Base-by-base conservation (phyloP, 2,329 filamentous ascomycete species). In the Juglanconis oblonga region DNA sequence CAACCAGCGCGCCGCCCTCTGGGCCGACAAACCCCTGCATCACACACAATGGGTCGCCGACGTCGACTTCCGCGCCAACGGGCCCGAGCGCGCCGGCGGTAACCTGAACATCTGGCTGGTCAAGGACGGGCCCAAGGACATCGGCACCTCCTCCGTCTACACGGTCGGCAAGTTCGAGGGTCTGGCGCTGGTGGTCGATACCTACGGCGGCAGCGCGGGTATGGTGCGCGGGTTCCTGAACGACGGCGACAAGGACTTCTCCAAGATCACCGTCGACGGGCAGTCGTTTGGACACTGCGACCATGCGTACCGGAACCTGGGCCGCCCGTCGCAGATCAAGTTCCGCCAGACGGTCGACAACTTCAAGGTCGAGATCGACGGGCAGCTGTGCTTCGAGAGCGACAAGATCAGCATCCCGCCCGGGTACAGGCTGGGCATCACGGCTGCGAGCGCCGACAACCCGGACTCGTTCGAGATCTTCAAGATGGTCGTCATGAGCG, bases 401-500 rank as follows among this genome's bases (percentile, higher is more conserved):
- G 79, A 87, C 73, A 90, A 91, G 79, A 82, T 98, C 69, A 81
- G 79, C 63, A 82, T 99, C 31, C 95, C 94, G 3, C 68, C 82
- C 2, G 91, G 91, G 66, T 96, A 98, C 78, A 84, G 85, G 72
- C 91, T 97, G 66, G 95, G 95, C 68, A 78, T 99, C 67, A 92
- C 90, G 11, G 95, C 94, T 47, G 90, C 91, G 14, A 94, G 91
- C 3, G 90, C 91, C 35, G 94, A 98, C 66, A 93, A 87, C 68
- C 92, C 95, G 0, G 95, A 99, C 76, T 96, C 92, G 5, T 96
- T 97, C 69, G 95, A 99, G 75, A 75, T 97, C 66, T 95, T 93
- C 80, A 96, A 94, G 72, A 84, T 98, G 71, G 82, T 90, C 40
- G 85, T 95, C 55, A 85, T 87, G 70, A 87, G 83, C 10, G 83